phyloP scores from a whole-genome alignment of 2,329 filamentous ascomycete species.

The Apiospora pterosperma region DNA sequence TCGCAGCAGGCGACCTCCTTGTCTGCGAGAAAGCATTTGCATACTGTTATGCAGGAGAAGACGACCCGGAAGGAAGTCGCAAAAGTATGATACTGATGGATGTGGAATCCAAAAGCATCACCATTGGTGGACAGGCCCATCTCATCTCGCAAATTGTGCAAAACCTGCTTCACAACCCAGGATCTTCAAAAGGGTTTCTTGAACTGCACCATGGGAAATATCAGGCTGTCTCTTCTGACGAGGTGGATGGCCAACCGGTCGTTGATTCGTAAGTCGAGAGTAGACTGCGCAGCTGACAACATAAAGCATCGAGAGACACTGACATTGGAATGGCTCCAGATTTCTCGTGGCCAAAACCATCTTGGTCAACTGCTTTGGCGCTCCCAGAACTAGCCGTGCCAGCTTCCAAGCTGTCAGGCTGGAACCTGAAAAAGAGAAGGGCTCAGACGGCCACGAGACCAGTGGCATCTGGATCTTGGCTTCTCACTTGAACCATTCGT shows the following conservation, averaged over 20 bases:
- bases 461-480: slow-evolving; percentile 45
- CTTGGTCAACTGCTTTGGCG: slow-evolving; percentile 40
- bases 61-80: slow-evolving; percentile 10
- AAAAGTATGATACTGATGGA: slow-evolving; percentile 34
- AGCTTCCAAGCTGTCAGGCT: not conserved
- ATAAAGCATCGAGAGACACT: not conserved
- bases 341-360: slow-evolving; percentile 44
- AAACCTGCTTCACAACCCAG: slow-evolving; percentile 41
- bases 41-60: slow-evolving; percentile 30
- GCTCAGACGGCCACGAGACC: slow-evolving; percentile 12
- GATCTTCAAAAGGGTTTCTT: slow-evolving; percentile 26
- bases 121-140: slow-evolving; percentile 34
- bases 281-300: not conserved
- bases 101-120: slow-evolving; percentile 23
- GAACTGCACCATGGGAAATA: slow-evolving; percentile 40
- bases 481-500: slow-evolving; percentile 52
- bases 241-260: slow-evolving; percentile 34
- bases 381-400: slow-evolving; percentile 18
- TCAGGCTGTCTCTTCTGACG: slow-evolving; percentile 16
- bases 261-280: slow-evolving; percentile 40
- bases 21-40: slow-evolving; percentile 55
- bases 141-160: slow-evolving; percentile 39
- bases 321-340: slow-evolving; percentile 19
- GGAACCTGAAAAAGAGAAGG: not conserved
- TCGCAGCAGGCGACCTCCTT: slow-evolving; percentile 48